A percentile compares a stretch with the other conserved stretches of the same genome.
These are phyloP conservation scores for Pichia kluyveri DNA, from an alignment of 805 yeast genomes.

Conservation along the genomic window DNA sequence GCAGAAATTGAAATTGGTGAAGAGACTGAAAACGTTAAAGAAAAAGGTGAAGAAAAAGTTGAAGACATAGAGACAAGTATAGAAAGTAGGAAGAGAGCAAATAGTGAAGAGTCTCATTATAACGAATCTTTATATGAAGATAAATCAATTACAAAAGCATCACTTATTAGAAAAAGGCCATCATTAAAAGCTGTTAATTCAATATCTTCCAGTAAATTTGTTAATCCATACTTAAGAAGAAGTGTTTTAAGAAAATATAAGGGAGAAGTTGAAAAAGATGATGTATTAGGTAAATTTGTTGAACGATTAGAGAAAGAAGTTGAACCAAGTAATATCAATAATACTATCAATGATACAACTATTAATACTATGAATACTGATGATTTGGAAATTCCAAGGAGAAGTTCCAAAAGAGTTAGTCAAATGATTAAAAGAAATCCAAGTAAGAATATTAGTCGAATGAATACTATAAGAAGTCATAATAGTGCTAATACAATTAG, in stretches of 20 bases:
- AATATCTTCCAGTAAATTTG: not conserved
- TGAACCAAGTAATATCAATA: not conserved
- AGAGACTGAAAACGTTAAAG: no score
- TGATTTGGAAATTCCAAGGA: slow-evolving; percentile 8
- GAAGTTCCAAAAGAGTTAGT: slow-evolving; percentile 9
- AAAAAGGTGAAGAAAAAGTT: no score
- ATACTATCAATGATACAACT: not conserved
- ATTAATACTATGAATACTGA: not conserved
- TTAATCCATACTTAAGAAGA: slow-evolving; percentile 3
- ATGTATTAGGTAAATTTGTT: not conserved
- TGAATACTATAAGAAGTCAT: not conserved
- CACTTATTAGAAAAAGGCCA: not conserved
- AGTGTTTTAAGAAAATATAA: slow-evolving; percentile 4
- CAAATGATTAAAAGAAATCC: not conserved
- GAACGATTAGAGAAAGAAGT: not conserved
- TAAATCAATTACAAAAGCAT: not conserved
- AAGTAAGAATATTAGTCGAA: not conserved
- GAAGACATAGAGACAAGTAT: no score
- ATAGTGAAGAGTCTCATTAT: not conserved
- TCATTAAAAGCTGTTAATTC: slow-evolving; percentile 1
- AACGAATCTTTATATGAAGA: slow-evolving; percentile 1
- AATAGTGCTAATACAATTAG: not conserved
- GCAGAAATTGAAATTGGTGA: not conserved
- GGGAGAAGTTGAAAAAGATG: slow-evolving; percentile 2
- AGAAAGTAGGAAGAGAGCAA: no score